These are phyloP conservation scores for Trametes versicolor DNA, from an alignment of 1,284 basidiomycete species.

Conservation along the genomic window DNA sequence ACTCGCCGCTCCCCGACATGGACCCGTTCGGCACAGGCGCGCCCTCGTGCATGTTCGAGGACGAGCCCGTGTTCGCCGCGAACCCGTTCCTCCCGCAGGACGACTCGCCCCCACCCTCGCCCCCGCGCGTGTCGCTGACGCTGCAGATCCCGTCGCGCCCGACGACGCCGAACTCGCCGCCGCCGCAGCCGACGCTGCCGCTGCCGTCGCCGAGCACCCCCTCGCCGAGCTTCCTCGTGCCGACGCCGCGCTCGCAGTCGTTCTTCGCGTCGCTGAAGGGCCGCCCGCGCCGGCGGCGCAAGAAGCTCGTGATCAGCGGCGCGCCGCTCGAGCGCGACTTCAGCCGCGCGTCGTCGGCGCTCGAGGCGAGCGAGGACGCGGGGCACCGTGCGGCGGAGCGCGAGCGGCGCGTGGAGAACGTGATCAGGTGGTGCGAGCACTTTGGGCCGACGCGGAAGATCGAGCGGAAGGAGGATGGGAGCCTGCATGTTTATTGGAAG, in stretches of 20 bases:
- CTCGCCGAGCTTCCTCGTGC: conserved; percentile 41
- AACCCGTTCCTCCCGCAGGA: conserved; percentile 37
- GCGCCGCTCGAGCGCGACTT: conserved; percentile 23
- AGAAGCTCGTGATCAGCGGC: conserved; percentile 43
- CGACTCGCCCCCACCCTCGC: conserved; percentile 30
- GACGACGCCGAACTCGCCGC: conserved; percentile 32
- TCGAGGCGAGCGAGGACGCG: conserved; percentile 19
- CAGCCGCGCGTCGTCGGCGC: conserved; percentile 21
- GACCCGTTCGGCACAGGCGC: conserved; percentile 33
- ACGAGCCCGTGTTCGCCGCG: conserved; percentile 33
- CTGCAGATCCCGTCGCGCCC: conserved; percentile 29
- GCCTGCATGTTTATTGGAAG: conserved; percentile 44
- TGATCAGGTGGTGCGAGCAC: conserved; percentile 44
- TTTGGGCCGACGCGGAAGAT: conserved; percentile 41
- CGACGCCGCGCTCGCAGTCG: conserved; percentile 36
- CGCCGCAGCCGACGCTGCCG: conserved; percentile 42
- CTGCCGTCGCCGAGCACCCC: conserved; percentile 42
- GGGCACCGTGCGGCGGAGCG: conserved; percentile 32
- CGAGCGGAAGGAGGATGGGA: conserved; percentile 42
- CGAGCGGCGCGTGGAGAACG: conserved; percentile 35
- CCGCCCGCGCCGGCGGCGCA: conserved; percentile 37
- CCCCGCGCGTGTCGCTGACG: conserved; percentile 17
- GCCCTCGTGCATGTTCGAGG: conserved; percentile 29
- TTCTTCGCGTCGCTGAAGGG: conserved; percentile 40
- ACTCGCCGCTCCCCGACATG: conserved; percentile 18